Conservation (phyloP, 345 rosid species). For the Salix exigua region DNA sequence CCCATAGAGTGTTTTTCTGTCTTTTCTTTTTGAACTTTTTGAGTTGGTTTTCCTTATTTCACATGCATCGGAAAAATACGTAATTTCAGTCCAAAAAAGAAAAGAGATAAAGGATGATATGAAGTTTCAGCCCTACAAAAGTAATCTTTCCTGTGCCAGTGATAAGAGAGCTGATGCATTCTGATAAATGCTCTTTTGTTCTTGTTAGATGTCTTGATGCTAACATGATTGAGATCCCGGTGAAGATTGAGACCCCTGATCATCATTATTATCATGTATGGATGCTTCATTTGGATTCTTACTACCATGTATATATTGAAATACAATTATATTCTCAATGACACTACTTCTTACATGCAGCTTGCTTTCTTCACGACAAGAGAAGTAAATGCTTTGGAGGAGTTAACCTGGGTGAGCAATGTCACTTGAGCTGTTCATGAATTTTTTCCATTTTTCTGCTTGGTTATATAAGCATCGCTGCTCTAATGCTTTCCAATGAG, state of each 20-base stretch:
- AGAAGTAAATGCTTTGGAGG: slow-evolving; percentile 68
- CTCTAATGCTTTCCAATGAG: background rate
- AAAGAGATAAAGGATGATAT: background rate
- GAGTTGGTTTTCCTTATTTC: background rate
- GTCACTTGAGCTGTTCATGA: background rate
- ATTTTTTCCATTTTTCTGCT: background rate
- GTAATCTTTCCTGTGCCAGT: background rate
- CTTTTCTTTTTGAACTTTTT: background rate
- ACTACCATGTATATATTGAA: background rate
- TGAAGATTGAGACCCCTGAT: slow-evolving; percentile 81
- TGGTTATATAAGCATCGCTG: background rate
- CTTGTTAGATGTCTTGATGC: slow-evolving; percentile 75
- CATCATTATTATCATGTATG: slow-evolving; percentile 86
- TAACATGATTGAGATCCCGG: slow-evolving; percentile 84
- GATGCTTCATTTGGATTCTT: background rate
- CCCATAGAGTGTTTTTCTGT: background rate
- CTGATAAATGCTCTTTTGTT: background rate
- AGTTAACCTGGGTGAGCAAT: slow-evolving; percentile 77
- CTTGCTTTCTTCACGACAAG: slow-evolving; percentile 83
- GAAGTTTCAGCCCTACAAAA: background rate
- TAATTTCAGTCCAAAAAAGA: background rate
- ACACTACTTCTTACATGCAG: slow-evolving; percentile 33
- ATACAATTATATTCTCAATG: background rate
- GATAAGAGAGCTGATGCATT: background rate
- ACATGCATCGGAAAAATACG: too few species aligned